Evolutionary conservation across 495 filamentous ascomycete species (phyloP).

Genomic region (Neurospora terricola): DNA sequence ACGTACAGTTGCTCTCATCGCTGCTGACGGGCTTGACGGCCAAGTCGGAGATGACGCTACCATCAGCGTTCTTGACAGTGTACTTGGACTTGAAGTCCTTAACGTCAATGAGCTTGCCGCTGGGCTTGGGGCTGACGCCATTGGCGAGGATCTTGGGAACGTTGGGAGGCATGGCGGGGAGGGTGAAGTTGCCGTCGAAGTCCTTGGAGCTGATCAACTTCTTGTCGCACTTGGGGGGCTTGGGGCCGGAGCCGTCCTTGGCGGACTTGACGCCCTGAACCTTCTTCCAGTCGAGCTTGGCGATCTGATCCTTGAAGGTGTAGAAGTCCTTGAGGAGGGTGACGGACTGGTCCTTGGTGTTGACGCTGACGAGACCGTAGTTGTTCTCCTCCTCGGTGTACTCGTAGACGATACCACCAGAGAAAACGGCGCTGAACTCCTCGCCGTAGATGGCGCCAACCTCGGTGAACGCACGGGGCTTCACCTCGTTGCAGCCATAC

Average conservation of each 20-base stretch:
- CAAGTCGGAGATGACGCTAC: conserved; percentile 24
- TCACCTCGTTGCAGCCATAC: conserved; percentile 81
- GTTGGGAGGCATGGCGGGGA: conserved; percentile 45
- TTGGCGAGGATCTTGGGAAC: conserved; percentile 44
- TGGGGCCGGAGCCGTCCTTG: conserved; percentile 34
- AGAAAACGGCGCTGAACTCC: conserved; percentile 69
- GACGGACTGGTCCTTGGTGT: conserved; percentile 48
- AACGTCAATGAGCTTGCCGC: conserved; percentile 32
- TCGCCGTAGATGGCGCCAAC: conserved; percentile 68
- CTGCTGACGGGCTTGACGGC: conserved; percentile 33
- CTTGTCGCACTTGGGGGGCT: conserved; percentile 48
- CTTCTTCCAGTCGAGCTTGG: conserved; percentile 56
- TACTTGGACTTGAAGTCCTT: conserved; percentile 31
- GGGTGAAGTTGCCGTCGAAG: conserved; percentile 68
- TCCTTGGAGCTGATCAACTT: conserved; percentile 49
- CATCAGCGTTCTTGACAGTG: conserved; percentile 30
- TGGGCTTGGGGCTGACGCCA: conserved; percentile 33
- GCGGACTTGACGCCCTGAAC: conserved; percentile 48
- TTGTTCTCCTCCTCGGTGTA: conserved; percentile 63
- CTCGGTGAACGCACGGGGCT: conserved; percentile 75
- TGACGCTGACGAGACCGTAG: conserved; percentile 68
- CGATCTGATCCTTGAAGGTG: conserved; percentile 62
- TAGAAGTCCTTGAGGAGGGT: conserved; percentile 62
- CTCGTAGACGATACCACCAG: conserved; percentile 85
- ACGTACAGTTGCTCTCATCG: conserved; percentile 28